Evolutionary conservation across 495 filamentous ascomycete species (phyloP), one percentile per base, ranked within the genome.

Genomic region (Filosporella fistucella): DNA sequence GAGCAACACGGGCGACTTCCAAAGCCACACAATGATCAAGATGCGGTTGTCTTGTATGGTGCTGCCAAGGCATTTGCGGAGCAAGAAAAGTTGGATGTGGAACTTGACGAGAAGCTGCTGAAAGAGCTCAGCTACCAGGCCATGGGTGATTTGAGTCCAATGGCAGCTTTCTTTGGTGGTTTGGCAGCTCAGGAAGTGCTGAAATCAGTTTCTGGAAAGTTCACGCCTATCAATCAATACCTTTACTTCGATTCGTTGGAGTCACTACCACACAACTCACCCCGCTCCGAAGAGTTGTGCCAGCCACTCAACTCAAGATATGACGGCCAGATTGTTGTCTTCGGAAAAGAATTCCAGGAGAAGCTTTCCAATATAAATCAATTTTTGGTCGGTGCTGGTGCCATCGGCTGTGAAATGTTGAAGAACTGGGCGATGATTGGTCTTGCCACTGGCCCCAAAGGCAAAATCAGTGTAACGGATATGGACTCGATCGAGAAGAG

Each of bases 371-470:
- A 96, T 58, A 65, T 88, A 32, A 91, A 80, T 39, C 76, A 95
- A 58, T 99, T 99, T 74, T 75, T 99, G 18, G 94, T 99, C 41
- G 94, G 94, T 51, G 88, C 94, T 20, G 94, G 94, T 51, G 94
- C 94, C 47, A 99, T 99, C 63, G 94, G 94, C 25, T 99, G 94
- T 61, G 94, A 99, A 62, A 99, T 96, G 79, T 72, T 99, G 45
- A 99, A 99, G 78, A 97, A 96, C 64, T 99, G 94, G 93, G 93
- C 94, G 21, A 91, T 97, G 90, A 94, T 97, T 57, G 94, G 94
- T 50, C 73, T 99, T 40, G 91, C 84, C 32, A 87, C 87, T 32
- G 94, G 94, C 26, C 86, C 86, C 18, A 78, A 90, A 25, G 94
- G 94, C 53, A 84, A 84, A 59, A 91, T 99, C 60, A 86, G 63